phyloP scores from a whole-genome alignment of 2,329 filamentous ascomycete genomes.

The Colletotrichum sp. region DNA sequence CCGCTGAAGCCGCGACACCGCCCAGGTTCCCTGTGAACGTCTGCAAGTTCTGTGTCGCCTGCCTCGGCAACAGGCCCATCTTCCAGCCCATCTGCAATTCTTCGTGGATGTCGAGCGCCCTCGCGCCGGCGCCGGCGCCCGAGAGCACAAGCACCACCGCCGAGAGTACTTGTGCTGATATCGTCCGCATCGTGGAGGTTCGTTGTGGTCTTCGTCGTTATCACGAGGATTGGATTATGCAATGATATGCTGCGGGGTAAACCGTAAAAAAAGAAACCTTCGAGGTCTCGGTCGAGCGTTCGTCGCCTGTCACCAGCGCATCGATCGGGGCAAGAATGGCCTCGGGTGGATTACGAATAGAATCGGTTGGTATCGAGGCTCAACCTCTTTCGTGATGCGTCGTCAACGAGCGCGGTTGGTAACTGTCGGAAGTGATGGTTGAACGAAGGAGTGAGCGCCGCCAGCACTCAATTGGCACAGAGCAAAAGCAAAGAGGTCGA shows the following conservation, averaged over 20 bases:
- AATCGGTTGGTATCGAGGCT: neutral
- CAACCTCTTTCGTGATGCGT: conserved; percentile 10
- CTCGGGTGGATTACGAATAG: neutral
- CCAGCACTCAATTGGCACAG: neutral
- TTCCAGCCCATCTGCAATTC: conserved; percentile 38
- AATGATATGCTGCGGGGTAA: neutral
- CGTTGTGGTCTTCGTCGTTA: neutral
- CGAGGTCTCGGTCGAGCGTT: neutral
- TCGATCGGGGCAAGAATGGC: neutral
- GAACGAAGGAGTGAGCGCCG: neutral
- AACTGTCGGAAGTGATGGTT: neutral
- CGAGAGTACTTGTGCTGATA: neutral
- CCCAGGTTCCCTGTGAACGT: conserved; percentile 45
- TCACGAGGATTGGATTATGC: neutral
- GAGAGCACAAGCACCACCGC: neutral
- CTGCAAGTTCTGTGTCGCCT: conserved; percentile 42
- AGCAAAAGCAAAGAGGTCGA: neutral
- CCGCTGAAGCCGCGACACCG: conserved; percentile 38
- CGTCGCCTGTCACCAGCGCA: neutral
- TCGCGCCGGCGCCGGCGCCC: conserved; percentile 3
- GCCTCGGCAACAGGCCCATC: conserved; percentile 39
- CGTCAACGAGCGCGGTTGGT: neutral
- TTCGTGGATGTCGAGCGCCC: conserved; percentile 31
- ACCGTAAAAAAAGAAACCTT: neutral
- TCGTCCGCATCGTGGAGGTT: neutral